These are phyloP conservation scores for Hemileccinum impolitum DNA, from an alignment of 768 basidiomycete species.

Conservation along the genomic window DNA sequence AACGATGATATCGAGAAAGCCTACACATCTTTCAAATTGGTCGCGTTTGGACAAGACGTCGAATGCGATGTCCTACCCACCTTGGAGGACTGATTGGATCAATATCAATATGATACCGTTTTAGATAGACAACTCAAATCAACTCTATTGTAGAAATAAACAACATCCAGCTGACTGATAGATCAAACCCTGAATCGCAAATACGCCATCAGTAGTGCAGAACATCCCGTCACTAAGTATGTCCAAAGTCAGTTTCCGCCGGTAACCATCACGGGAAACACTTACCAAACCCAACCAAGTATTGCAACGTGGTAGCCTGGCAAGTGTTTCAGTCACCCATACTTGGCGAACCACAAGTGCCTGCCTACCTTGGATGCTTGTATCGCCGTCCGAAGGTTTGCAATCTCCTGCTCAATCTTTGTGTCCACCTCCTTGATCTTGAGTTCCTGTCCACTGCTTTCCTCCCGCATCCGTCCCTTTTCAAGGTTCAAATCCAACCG, in stretches of 20 bases:
- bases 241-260: conserved; percentile 5
- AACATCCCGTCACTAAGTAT: conserved; percentile 82
- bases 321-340: conserved; percentile 3
- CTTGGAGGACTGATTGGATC: conserved; percentile 46
- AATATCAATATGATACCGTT: neutral
- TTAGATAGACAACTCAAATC: neutral
- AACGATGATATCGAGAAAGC: conserved; percentile 88
- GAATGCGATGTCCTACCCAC: conserved; percentile 64
- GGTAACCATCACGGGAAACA: neutral
- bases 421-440: conserved; percentile 99
- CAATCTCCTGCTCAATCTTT: conserved; percentile 94
- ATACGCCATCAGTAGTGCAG: conserved; percentile 85
- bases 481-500: conserved; percentile 93
- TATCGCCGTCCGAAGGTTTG: conserved; percentile 75
- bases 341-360: neutral
- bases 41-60: conserved; percentile 68
- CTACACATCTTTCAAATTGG: conserved; percentile 68
- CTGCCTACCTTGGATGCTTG: conserved; percentile 74
- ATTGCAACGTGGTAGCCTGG: conserved; percentile 82
- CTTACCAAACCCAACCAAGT: conserved; percentile 83
- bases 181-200: conserved; percentile 57
- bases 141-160: neutral
- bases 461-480: conserved; percentile 93
- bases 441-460: conserved; percentile 84
- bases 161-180: neutral